Conservation (phyloP, 1,139 yeast species). For the Eremothecium cymbalariae region DNA sequence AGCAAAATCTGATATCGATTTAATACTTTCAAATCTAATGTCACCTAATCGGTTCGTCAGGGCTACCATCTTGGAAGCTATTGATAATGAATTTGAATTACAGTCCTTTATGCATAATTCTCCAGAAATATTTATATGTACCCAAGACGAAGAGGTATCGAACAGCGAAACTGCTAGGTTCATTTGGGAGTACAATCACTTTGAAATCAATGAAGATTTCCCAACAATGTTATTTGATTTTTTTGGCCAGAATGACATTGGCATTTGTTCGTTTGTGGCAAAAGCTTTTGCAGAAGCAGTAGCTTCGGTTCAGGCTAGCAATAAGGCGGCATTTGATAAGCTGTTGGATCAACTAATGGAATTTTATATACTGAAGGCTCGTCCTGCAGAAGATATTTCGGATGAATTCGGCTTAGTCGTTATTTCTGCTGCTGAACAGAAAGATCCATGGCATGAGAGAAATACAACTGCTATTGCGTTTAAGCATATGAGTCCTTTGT, state of each 20-base stretch:
- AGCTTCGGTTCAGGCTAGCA: conserved; percentile 26
- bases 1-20: conserved; percentile 46
- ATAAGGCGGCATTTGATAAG: conserved; percentile 30
- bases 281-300: conserved; percentile 50
- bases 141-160: conserved; percentile 61
- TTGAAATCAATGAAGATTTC: conserved; percentile 40
- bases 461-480: conserved; percentile 71
- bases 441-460: conserved; percentile 78
- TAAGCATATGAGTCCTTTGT: conserved; percentile 47
- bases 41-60: conserved; percentile 67
- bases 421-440: conserved; percentile 49
- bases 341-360: conserved; percentile 42
- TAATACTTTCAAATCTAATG: conserved; percentile 52
- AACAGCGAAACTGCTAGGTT: conserved; percentile 63
- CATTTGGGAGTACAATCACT: conserved; percentile 75
- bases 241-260: conserved; percentile 50
- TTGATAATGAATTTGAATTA: conserved; percentile 82
- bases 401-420: conserved; percentile 77
- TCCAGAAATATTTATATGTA: conserved; percentile 69
- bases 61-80: conserved; percentile 66
- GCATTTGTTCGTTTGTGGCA: conserved; percentile 61
- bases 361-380: conserved; percentile 50
- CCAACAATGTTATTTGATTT: conserved; percentile 42
- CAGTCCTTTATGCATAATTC: conserved; percentile 45
- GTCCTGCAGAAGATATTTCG: conserved; percentile 67